Percentiles rank a stretch among this genome's conserved stretches.
Conservation (phyloP, 495 filamentous ascomycete genomes). For the Daldinia caldariorum region DNA sequence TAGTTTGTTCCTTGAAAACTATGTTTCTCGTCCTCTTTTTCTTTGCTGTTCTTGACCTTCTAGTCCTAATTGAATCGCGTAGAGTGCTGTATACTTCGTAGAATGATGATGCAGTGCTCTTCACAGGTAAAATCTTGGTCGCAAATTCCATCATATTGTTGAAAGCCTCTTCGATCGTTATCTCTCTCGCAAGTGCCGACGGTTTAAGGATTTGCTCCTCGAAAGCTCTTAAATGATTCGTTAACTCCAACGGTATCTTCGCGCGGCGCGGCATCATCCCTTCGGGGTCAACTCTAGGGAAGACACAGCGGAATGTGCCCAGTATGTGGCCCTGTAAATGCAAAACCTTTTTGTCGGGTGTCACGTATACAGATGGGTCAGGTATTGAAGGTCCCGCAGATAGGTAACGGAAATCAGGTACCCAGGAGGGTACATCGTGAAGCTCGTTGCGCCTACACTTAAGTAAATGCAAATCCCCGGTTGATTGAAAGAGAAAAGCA, state of each 20-base stretch:
- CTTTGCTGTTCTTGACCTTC: slow-evolving; percentile 8
- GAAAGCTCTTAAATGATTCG: slow-evolving; percentile 1
- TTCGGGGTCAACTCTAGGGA: background rate
- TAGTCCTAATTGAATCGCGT: background rate
- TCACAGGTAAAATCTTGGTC: background rate
- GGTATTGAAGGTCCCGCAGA: background rate
- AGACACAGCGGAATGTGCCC: slow-evolving; percentile 11
- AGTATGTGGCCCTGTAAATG: slow-evolving; percentile 18
- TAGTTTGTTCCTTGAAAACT: slow-evolving; percentile 10
- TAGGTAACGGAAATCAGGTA: slow-evolving; percentile 30
- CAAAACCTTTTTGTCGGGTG: slow-evolving; percentile 20
- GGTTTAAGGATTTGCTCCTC: slow-evolving; percentile 30
- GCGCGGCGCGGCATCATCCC: background rate
- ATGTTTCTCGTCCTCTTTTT: slow-evolving; percentile 2
- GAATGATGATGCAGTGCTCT: slow-evolving; percentile 5
- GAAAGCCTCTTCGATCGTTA: slow-evolving; percentile 21
- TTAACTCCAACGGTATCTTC: slow-evolving; percentile 8
- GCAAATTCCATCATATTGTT: background rate
- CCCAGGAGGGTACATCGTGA: slow-evolving; percentile 31
- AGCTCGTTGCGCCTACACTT: slow-evolving; percentile 6
- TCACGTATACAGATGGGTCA: background rate
- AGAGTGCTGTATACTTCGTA: slow-evolving; percentile 22
- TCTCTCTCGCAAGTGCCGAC: slow-evolving; percentile 13
- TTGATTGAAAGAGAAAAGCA: slow-evolving; percentile 20
- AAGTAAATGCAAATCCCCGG: slow-evolving; percentile 16